Percentiles rank a stretch among this genome's conserved stretches.
Evolutionary conservation across 225 moss, liverwort and hornwort genomes (phyloP).

Genomic region (Ulota crispa): DNA sequence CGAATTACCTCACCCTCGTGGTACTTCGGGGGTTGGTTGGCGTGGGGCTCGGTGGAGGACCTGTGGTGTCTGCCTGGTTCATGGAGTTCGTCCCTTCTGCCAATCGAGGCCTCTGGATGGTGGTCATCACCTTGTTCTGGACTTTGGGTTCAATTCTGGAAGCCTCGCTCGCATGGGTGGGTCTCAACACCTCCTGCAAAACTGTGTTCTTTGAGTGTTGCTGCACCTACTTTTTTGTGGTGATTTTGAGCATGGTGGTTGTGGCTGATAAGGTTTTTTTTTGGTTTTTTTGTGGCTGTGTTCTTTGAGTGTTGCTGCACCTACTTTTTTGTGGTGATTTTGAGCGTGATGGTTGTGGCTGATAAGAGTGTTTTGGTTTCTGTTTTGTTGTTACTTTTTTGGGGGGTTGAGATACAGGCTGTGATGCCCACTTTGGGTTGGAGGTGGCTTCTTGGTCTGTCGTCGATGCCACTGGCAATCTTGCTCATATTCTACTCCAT

Average conservation of each 20-base stretch:
- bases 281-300: too few species aligned
- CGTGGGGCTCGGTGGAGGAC: constrained; percentile 84
- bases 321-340: background rate
- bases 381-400: background rate
- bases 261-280: background rate
- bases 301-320: background rate
- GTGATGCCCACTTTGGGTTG: constrained; percentile 88
- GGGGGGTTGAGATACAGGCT: constrained; percentile 33
- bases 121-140: constrained; percentile 79
- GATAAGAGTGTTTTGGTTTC: background rate
- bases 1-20: constrained; percentile 63
- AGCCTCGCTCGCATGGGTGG: constrained; percentile 76
- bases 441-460: constrained; percentile 82
- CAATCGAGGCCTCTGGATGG: constrained; percentile 90
- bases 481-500: constrained; percentile 73
- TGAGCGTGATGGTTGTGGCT: background rate
- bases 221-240: background rate
- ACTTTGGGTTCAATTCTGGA: constrained; percentile 82
- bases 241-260: background rate
- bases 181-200: background rate
- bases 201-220: background rate
- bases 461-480: constrained; percentile 69
- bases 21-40: constrained; percentile 78
- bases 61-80: constrained; percentile 89
- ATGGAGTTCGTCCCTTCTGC: constrained; percentile 90